Evolutionary conservation across 2,329 filamentous ascomycete genomes (phyloP), one percentile per base, ranked within the genome.

Genomic region (Penicillium sp.): DNA sequence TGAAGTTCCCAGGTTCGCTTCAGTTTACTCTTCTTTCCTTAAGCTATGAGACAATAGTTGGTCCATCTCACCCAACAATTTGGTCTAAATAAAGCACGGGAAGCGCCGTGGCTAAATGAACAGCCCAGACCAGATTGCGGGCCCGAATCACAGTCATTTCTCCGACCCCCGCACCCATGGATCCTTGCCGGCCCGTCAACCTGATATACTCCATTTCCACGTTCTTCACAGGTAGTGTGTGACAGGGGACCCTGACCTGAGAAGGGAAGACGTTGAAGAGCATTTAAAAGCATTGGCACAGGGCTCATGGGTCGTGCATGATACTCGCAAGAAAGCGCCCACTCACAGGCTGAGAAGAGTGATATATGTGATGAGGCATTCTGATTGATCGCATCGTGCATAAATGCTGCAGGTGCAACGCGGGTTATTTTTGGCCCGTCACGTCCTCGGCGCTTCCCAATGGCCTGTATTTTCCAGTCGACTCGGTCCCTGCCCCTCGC

Each of bases 121-220:
- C 23, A 40, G 39, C 29, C 29, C 16, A 14, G n/a, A 16, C 24
- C 35, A 39, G 27, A 47, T n/a, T 23, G 29, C 27, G 26, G 7
- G 9, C 24, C 24, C 34, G 23, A 34, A 44, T 22, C 51, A 36
- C 20, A 43, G 36, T 10, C 27, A 8, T 7, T 34, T 18, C 6
- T 32, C 31, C 29, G 14, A 16, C n/a, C 31, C 31, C 31, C 31
- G 16, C 16, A 34, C 31, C 78, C 80, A 10, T 44, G 37, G 42
- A 47, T 40, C 40, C 41, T 42, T 37, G 28, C 44, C 27, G 44
- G 50, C 42, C 40, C 42, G 42, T 53, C 31, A 46, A 18, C 47
- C 42, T 20, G 18, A 20, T 20, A 20, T 20, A 4, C 18, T 20
- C 18, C 3, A 3, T 34, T 9, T 34, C 8, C n/a, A 31, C 16